Percentiles rank a stretch among this genome's conserved stretches.
Conservation (phyloP, 1,284 basidiomycete species). For the Mycena sp. region DNA sequence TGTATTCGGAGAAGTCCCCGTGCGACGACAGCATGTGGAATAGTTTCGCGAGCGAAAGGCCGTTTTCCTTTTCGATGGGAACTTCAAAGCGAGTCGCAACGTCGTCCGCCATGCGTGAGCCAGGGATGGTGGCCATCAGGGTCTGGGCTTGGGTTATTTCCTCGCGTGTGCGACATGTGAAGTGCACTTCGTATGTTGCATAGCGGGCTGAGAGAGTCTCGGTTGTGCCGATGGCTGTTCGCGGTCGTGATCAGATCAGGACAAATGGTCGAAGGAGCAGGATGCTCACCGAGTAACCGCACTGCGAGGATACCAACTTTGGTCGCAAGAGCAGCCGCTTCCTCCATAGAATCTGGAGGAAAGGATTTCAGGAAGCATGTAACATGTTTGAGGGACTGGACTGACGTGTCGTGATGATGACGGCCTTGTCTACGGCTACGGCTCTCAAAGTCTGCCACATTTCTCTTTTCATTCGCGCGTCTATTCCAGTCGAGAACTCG, state of each 20-base stretch:
- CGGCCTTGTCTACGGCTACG: slow-evolving; percentile 70
- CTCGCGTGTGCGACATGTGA: slow-evolving; percentile 70
- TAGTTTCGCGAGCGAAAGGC: slow-evolving; percentile 62
- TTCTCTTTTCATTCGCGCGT: slow-evolving; percentile 84
- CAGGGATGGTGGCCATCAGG: slow-evolving; percentile 72
- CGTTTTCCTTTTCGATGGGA: slow-evolving; percentile 55
- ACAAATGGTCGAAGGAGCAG: no score
- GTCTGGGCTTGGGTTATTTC: slow-evolving; percentile 63
- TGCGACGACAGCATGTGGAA: slow-evolving; percentile 63
- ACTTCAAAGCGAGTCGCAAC: slow-evolving; percentile 84
- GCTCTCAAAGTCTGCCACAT: slow-evolving; percentile 81
- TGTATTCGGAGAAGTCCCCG: slow-evolving; percentile 68
- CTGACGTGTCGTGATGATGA: slow-evolving; percentile 70
- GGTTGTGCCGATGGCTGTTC: slow-evolving; percentile 69
- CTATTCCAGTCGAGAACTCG: slow-evolving; percentile 86
- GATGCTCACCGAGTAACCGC: slow-evolving; percentile 48
- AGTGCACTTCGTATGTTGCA: slow-evolving; percentile 82
- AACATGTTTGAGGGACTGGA: not conserved
- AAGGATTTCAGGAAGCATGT: not conserved
- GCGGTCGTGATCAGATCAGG: no score
- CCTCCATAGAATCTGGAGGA: slow-evolving; percentile 34
- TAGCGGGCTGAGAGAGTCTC: slow-evolving; percentile 70
- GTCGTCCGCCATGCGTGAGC: slow-evolving; percentile 74
- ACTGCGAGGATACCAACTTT: slow-evolving; percentile 69
- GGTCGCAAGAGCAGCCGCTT: slow-evolving; percentile 68